Conservation (phyloP, 1,139 yeast species). For the Sugiyamaella novakii region DNA sequence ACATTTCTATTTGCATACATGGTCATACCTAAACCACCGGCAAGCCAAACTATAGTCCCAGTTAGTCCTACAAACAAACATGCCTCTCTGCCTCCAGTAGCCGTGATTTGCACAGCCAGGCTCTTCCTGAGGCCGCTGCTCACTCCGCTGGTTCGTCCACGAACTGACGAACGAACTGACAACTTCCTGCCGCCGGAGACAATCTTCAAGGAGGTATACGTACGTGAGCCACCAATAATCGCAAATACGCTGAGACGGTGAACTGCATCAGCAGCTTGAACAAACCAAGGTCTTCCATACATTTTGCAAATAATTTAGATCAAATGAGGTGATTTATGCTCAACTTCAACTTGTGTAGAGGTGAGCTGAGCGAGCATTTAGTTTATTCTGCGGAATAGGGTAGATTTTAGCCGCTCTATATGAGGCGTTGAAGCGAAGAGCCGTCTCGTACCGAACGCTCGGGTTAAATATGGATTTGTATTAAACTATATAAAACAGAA, state of each 20-base stretch:
- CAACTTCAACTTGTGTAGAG: too few relatives aligned
- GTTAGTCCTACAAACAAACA: constrained; percentile 1
- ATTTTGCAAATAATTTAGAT: constrained; percentile 30
- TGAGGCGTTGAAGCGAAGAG: too few relatives aligned
- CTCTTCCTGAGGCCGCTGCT: too few relatives aligned
- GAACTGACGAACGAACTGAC: not conserved
- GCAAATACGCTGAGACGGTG: constrained; percentile 83
- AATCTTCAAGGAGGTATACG: too few relatives aligned
- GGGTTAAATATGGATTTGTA: too few relatives aligned
- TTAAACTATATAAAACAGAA: constrained; percentile 3
- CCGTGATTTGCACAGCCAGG: too few relatives aligned
- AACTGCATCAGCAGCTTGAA: constrained; percentile 73
- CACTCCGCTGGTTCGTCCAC: not conserved
- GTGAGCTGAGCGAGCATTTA: too few relatives aligned
- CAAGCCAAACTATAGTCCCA: constrained; percentile 45
- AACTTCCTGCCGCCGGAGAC: not conserved
- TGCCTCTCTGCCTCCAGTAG: not conserved
- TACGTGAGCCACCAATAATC: constrained; percentile 64
- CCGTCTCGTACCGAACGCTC: too few relatives aligned
- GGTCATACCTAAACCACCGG: constrained; percentile 64
- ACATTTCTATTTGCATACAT: constrained; percentile 53
- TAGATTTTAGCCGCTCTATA: too few relatives aligned
- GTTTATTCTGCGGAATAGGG: too few relatives aligned
- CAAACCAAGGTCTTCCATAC: constrained; percentile 66
- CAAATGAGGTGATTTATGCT: constrained; percentile 2